Conservation (phyloP, 1,284 basidiomycete species). For the Trichosporon asahii region DNA sequence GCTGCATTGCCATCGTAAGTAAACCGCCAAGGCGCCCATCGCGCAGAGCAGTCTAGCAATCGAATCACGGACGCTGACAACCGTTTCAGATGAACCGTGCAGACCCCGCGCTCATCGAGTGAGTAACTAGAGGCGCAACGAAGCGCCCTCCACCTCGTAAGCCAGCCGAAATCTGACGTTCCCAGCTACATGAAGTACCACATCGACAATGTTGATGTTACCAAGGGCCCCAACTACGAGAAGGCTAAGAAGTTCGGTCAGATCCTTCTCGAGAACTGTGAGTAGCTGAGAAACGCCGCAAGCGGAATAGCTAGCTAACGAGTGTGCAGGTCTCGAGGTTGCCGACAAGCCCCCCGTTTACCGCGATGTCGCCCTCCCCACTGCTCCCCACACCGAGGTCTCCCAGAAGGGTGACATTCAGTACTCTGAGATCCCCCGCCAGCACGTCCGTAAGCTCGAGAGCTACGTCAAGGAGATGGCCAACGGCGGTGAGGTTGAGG, state of each 20-base stretch:
- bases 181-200: constrained; percentile 88
- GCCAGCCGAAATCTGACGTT: neutral
- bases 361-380: constrained; percentile 83
- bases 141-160: neutral
- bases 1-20: constrained; percentile 78
- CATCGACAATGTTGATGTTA: constrained; percentile 77
- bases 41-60: neutral
- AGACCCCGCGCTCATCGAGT: constrained; percentile 75
- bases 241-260: constrained; percentile 96
- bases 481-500: constrained; percentile 79
- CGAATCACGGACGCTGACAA: neutral
- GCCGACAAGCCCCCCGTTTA: constrained; percentile 54
- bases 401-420: constrained; percentile 90
- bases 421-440: constrained; percentile 89
- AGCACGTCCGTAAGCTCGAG: constrained; percentile 94
- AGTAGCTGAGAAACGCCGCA: too few relatives aligned
- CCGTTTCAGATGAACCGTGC: constrained; percentile 75
- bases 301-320: neutral
- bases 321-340: constrained; percentile 28
- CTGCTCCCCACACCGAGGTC: constrained; percentile 91
- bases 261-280: constrained; percentile 82
- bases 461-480: constrained; percentile 99
- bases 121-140: constrained; percentile 15
- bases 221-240: constrained; percentile 83
- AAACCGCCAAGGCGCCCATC: neutral